Evolutionary conservation across 164 flowering plant genomes (phyloP).

Genomic region (Aristolochia californica): DNA sequence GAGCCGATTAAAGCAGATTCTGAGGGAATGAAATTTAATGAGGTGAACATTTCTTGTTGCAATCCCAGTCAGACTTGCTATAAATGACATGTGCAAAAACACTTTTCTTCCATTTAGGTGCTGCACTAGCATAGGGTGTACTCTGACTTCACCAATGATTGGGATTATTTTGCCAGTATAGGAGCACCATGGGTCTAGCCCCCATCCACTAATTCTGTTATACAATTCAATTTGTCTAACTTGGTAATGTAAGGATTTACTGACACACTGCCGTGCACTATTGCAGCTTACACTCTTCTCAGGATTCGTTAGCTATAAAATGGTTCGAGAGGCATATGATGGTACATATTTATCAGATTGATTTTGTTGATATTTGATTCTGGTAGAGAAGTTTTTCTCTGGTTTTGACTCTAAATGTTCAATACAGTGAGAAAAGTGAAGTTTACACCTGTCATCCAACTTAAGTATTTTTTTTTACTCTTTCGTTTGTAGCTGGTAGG

Average conservation of each 20-base stretch:
- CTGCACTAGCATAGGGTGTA: too few species aligned
- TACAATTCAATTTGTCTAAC: too few species aligned
- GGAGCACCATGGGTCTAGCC: conserved; percentile 17
- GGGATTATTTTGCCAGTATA: too few species aligned
- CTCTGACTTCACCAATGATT: too few species aligned
- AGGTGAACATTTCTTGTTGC: too few species aligned
- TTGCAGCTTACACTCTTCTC: conserved; percentile 95
- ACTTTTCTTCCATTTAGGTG: too few species aligned
- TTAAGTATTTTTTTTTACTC: conserved; percentile 3
- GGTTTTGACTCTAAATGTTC: not conserved
- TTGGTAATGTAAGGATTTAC: not conserved
- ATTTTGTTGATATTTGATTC: not conserved
- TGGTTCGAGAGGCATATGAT: conserved; percentile 99
- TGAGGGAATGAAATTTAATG: too few species aligned
- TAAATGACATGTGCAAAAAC: too few species aligned
- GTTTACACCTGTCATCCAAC: not conserved
- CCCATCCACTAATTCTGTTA: too few species aligned
- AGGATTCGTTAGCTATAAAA: conserved; percentile 96
- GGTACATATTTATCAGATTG: conserved; percentile 29
- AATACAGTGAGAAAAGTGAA: not conserved
- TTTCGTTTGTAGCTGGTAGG: conserved; percentile 57
- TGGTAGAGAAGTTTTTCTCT: not conserved
- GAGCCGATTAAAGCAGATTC: not conserved
- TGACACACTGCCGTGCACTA: not conserved
- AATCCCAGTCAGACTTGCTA: too few species aligned